Evolutionary conservation across 176 grass and related monocot genomes (phyloP).

Genomic region (Avena atlantica): DNA sequence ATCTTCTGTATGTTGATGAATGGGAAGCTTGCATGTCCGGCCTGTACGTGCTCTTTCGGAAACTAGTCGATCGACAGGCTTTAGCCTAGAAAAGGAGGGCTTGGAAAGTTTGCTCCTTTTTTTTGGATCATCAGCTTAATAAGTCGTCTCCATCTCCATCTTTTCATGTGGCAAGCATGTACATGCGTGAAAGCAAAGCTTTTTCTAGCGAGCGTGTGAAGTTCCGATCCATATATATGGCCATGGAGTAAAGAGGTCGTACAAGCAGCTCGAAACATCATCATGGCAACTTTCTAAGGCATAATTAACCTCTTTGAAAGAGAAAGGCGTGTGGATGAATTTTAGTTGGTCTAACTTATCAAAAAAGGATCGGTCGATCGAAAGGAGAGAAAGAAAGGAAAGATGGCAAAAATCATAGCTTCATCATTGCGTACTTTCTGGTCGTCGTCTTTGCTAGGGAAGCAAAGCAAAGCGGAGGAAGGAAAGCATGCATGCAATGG

Average conservation of each 20-base stretch:
- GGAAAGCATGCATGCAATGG: conserved; percentile 19
- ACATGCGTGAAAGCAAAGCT: conserved; percentile 39
- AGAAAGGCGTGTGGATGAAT: conserved; percentile 24
- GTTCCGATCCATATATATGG: conserved; percentile 45
- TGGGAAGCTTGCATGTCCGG: background rate
- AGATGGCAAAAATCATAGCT: conserved; percentile 45
- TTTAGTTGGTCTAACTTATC: too few relatives aligned
- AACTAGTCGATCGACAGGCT: background rate
- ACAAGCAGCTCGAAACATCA: conserved; percentile 40
- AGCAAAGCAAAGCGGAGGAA: conserved; percentile 37
- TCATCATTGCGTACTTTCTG: conserved; percentile 52
- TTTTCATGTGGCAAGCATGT: conserved; percentile 54
- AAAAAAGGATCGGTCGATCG: conserved; percentile 29
- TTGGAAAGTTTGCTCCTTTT: conserved; percentile 52
- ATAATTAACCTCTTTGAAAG: conserved; percentile 37
- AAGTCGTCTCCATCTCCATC: conserved; percentile 46
- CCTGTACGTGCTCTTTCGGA: conserved; percentile 27
- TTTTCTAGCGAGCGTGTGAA: conserved; percentile 45
- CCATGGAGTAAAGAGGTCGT: background rate
- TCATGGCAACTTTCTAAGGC: conserved; percentile 56
- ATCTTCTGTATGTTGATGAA: background rate
- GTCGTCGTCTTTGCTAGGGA: conserved; percentile 21
- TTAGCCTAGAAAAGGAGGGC: conserved; percentile 31
- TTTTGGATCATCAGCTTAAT: conserved; percentile 25
- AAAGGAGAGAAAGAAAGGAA: background rate